Base-by-base conservation (phyloP, 2,329 filamentous ascomycete genomes). In the Aspergillus fischeri region DNA sequence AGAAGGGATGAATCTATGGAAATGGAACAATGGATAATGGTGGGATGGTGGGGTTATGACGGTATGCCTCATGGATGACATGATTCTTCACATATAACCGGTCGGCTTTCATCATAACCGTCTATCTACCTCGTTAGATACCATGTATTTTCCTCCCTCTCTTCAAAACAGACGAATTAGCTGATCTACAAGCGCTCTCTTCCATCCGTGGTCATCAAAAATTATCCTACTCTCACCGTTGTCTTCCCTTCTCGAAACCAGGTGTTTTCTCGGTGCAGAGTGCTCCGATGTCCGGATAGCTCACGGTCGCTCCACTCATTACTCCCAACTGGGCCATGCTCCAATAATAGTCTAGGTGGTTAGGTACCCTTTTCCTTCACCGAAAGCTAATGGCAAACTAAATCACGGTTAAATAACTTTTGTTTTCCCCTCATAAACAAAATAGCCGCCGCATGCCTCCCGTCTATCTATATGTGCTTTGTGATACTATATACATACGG, bases 261-360 rank as follows among this genome's bases (percentile, higher is more conserved):
- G 14, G 32, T 17, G 32, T 54, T 56, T 54, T 53, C 50, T 58
- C 70, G 70, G 70, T 62, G 58, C 69, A 72, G 67, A 57, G 69
- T 72, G 68, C 69, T 72, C 70, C 70, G 70, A 57, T 51, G 21
- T 14, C 42, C 42, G 21, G 20, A 27, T 21, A 53, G 24, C 56
- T 44, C 29, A 6, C n/a, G 24, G 21, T 7, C 48, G 56, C 49
- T 58, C 56, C 56, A 58, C 56, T 49, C 52, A n/a, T 27, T 45
- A 14, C 50, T 44, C 50, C 52, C 47, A 24, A 44, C n/a, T 44
- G 14, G 14, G 32, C 32, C 32, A 38, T 38, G 32, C 14, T 38
- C 32, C 14, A 38, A 17, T 29, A 29, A 11, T 17, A 38, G 32
- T 38, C 32, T 20, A 44, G n/a, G n/a, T 44, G 24, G 20, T 24